Conservation (phyloP, 2,329 filamentous ascomycete species). For the Microdochium trichocladiopsis region DNA sequence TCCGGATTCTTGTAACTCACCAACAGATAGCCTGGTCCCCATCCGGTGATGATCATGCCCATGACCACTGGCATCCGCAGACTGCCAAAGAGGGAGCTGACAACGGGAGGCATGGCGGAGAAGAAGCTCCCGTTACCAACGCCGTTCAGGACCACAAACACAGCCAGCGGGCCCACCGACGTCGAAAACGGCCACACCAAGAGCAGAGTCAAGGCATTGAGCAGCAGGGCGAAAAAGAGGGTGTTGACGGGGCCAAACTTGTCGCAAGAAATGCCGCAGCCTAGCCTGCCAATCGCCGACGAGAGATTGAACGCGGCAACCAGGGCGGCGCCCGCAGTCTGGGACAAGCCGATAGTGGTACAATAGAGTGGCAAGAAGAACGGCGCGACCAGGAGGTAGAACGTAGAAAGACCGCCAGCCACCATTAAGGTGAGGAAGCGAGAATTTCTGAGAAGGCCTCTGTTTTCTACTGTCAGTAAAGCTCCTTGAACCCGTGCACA, state of each 20-base stretch:
- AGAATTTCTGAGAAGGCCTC: conserved; percentile 35
- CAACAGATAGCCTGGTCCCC: conserved; percentile 40
- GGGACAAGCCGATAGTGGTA: conserved; percentile 29
- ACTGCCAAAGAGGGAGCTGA: conserved; percentile 35
- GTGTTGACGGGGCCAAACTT: conserved; percentile 33
- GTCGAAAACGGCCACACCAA: conserved; percentile 39
- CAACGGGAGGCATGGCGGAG: conserved; percentile 39
- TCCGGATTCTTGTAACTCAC: conserved; percentile 16
- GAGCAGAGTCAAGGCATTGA: conserved; percentile 37
- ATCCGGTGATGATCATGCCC: conserved; percentile 40
- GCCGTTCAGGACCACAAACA: conserved; percentile 40
- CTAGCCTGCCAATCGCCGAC: conserved; percentile 37
- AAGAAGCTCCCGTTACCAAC: conserved; percentile 42
- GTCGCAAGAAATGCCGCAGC: conserved; percentile 34
- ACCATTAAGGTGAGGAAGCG: conserved; percentile 37
- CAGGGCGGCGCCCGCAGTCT: conserved; percentile 32
- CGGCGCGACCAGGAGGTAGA: conserved; percentile 42
- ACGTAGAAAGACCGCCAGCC: conserved; percentile 38
- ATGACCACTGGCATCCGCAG: conserved; percentile 35
- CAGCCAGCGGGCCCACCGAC: conserved; percentile 31
- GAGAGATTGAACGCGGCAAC: conserved; percentile 41
- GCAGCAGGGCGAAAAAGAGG: conserved; percentile 29
- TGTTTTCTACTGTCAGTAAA: conserved; percentile 8
- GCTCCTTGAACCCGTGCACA: too few species aligned
- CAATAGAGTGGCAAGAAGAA: conserved; percentile 44